Percentiles rank a stretch among this genome's conserved stretches.
Evolutionary conservation across 169 alveolate genomes (phyloP).

Genomic region (Plasmodium falciparum): DNA sequence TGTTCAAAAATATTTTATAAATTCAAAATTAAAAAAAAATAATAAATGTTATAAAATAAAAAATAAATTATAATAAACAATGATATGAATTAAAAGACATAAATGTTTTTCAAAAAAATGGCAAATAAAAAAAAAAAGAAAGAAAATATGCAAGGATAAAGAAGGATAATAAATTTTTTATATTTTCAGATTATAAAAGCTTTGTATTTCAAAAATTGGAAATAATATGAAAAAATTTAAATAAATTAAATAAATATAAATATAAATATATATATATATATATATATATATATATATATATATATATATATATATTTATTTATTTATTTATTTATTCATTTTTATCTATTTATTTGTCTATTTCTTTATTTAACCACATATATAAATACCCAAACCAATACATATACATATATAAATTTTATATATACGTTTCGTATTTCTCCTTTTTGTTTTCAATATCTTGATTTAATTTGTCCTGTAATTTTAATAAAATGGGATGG

Average conservation of each 20-base stretch:
- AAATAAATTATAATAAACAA: too few species aligned
- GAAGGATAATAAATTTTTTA: too few species aligned
- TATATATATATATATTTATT: slow-evolving; percentile 5
- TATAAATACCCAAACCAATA: background rate
- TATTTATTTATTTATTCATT: too few species aligned
- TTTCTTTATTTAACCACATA: background rate
- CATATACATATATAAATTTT: background rate
- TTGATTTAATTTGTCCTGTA: slow-evolving; percentile 40
- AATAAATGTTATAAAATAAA: too few species aligned
- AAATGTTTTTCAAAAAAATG: background rate
- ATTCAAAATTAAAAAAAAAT: too few species aligned
- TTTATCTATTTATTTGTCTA: too few species aligned
- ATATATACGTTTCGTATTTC: slow-evolving; percentile 25
- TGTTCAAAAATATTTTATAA: too few species aligned
- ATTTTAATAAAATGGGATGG: slow-evolving; percentile 42
- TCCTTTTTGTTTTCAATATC: slow-evolving; percentile 63
- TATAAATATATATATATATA: slow-evolving; percentile 2
- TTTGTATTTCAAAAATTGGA: too few species aligned
- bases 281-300: background rate
- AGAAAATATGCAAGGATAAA: background rate
- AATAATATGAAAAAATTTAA: background rate
- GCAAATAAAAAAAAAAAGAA: background rate
- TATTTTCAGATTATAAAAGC: too few species aligned
- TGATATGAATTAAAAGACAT: too few species aligned
- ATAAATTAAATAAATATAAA: background rate